These are phyloP conservation scores for Ceratobasidium sp. DNA, from an alignment of 1,284 basidiomycete species.

Conservation along the genomic window DNA sequence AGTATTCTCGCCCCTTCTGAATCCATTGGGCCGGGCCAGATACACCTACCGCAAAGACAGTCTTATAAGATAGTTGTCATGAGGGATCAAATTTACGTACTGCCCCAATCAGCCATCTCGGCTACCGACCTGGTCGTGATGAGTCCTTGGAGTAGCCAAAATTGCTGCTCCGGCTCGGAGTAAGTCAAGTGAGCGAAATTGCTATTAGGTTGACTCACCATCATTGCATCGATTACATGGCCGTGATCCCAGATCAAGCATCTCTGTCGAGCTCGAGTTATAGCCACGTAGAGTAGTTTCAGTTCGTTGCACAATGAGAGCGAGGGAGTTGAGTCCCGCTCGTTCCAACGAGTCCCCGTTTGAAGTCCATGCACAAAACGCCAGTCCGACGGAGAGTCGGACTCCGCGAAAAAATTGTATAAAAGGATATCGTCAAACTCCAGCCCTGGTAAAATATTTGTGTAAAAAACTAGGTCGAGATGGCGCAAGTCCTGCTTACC, in stretches of 20 bases:
- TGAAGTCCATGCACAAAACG: constrained; percentile 57
- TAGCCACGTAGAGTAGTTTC: constrained; percentile 57
- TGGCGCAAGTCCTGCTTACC: not conserved
- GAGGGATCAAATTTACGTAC: not conserved
- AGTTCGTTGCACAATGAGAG: constrained; percentile 54
- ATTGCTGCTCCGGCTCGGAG: not conserved
- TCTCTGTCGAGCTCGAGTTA: constrained; percentile 42
- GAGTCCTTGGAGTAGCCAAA: constrained; percentile 6
- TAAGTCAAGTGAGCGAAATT: not conserved
- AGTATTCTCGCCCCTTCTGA: constrained; percentile 23
- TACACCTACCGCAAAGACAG: not conserved
- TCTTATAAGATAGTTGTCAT: not conserved
- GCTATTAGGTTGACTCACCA: not conserved
- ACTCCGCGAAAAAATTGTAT: constrained; percentile 74
- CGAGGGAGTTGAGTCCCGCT: not conserved
- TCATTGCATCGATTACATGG: constrained; percentile 12
- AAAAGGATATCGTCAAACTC: constrained; percentile 76
- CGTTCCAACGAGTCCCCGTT: not conserved
- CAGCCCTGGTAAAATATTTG: constrained; percentile 55
- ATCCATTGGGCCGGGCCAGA: constrained; percentile 9
- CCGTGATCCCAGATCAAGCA: constrained; percentile 43
- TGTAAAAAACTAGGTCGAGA: not conserved
- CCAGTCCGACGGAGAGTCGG: constrained; percentile 62
- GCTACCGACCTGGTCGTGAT: not conserved
- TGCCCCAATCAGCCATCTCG: not conserved